Base-by-base conservation (phyloP, 2,329 filamentous ascomycete species). In the Botrytis medusae region DNA sequence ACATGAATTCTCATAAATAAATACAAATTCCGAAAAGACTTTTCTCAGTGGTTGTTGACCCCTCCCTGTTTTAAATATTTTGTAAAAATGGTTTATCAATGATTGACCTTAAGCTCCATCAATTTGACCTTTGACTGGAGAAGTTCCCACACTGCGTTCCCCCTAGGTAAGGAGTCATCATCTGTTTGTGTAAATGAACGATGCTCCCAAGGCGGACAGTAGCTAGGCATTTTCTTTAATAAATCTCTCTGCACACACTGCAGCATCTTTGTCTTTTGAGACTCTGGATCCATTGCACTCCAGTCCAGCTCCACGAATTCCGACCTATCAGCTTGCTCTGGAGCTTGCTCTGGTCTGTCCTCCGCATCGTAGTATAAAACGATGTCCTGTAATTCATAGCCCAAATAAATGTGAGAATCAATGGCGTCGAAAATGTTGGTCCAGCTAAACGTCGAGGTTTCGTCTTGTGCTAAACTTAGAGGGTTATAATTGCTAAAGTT, bases 251-350 rank as follows among this genome's bases (percentile, higher is more conserved):
- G 71, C n/a, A 61, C 71, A 25, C 46, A 46, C 54, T 72, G 71
- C 42, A 72, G 34, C 12, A 37, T 20, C n/a, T 37, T 32, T 8
- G 32, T 69, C 63, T 69, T 69, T n/a, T 32, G 16, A 25, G 63
- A 61, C n/a, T 61, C 32, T 48, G 63, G 25, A 42, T 72, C 71
- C 71, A 72, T 72, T 34, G 42, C 71, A 20, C 25, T 34, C 71
- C 71, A 72, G 44, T 72, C 71, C 18, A 72, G 32, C 51, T 69
- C 51, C 46, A 72, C 71, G 20, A 72, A 72, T 32, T 72, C 71
- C 25, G 63, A 60, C 18, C 25, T 44, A 22, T 61, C 63, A n/a
- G 32, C 22, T 32, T 69, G 29, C 4, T 46, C 29, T 34, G 32
- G 8, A 12, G 46, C 22, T 25, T 48, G 46, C 25, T 54, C 42